Evolutionary conservation across 495 filamentous ascomycete genomes (phyloP), one percentile per base, ranked within the genome.

Genomic region (Hapsidospora chrysogenum): DNA sequence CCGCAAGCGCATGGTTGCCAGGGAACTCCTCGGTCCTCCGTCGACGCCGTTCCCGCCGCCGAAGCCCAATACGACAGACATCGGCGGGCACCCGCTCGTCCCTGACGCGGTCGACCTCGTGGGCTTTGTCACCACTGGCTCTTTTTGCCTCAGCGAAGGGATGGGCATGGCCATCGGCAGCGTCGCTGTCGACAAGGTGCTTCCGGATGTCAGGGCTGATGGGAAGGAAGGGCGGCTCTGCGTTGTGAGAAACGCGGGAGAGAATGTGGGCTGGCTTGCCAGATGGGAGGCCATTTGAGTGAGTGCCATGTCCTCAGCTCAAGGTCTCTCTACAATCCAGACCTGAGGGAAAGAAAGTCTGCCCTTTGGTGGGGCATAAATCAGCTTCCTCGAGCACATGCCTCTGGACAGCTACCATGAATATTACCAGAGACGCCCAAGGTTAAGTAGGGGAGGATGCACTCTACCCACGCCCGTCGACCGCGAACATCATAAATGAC

Each of bases 61-160:
- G 20, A 45, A 38, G 39, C 42, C 36, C 34, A 49, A 52, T 27
- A 40, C 47, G 43, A 46, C 41, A 40, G 57, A 39, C 45, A 61
- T 51, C 15, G 54, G 60, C 22, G 64, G 64, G 0, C 31, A 34
- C 20, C 72, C 81, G 0, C 48, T 69, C 1, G 71, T 81, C 4
- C 89, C 89, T 0, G 54, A 58, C 1, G 79, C 80, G 40, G 64
- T 69, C 10, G 83, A 94, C 47, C 59, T 95, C 19, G 79, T 97
- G 26, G 89, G 89, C 0, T 97, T 93, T 50, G 76, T 95, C 15
- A 94, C 85, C 16, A 80, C 76, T 2, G 89, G 87, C 2, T 78
- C 80, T 33, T 94, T 78, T 42, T 80, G 80, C 42, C 62, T 95
- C 3, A 74, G 72, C 4, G 72, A 85, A 39, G 89, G 87, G 1